Base-by-base conservation (phyloP, 2,329 filamentous ascomycete genomes). In the Hypoxylon sp. region DNA sequence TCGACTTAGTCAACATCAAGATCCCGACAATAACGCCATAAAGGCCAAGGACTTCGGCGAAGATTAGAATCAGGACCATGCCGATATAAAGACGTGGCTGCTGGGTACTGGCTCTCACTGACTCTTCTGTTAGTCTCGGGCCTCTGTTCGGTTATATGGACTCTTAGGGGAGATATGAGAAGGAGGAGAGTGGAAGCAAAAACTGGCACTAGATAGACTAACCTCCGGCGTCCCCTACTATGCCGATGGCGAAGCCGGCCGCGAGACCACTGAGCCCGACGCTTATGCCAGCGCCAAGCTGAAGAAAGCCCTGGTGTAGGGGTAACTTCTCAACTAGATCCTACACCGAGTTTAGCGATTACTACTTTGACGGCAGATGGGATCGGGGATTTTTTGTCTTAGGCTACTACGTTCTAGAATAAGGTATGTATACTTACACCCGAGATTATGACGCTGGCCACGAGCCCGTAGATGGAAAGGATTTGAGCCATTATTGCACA, bases 21-120 rank as follows among this genome's bases (percentile, higher is more conserved):
- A 85, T 83, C 16, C 79, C 78, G 21, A 85, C 80, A 48, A 85
- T 81, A 32, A 83, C 78, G 27, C 64, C 64, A 54, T 69, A 84
- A 3, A 83, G 74, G 6, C 80, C 80, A 41, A 83, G 68, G 14
- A 83, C 82, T 64, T 83, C 81, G 47, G 81, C 78, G 58, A 83
- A 83, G 73, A 83, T 83, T 64, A 83, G 77, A 55, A 83, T 83
- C 34, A 83, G 76, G 21, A 83, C 80, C 80, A 83, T 82, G 67
- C 80, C 81, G 57, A 81, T 76, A 50, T 83, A 83, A 9, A 84
- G 71, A 3, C 81, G 79, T 2, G 82, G 81, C 73, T 84, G 82
- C 63, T 82, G 81, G n/a, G 78, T 78, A 62, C 79, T 83, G 25
- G 81, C 82, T 39, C 82, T 78, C 56, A 83, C 81, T 81, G 25